Evolutionary conservation across 768 basidiomycete genomes (phyloP), one percentile per base, ranked within the genome.

Genomic region (Suillus paluster): DNA sequence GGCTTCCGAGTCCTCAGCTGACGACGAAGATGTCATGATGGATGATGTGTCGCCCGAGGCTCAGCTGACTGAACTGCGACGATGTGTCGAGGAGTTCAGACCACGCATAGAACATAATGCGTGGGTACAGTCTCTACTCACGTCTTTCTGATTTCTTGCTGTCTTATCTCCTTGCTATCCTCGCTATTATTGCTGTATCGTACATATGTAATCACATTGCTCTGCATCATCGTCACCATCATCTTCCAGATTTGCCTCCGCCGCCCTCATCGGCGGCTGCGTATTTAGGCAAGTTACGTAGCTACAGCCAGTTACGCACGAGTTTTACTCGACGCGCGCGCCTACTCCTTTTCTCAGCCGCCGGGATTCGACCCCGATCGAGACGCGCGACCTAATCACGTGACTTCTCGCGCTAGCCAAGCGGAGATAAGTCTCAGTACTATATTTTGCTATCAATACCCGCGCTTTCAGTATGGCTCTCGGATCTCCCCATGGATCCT

Each of bases 71-170:
- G 77, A 77, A 49, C 70, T 99, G 60, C 84, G 83, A 66, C 77
- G 77, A 61, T 88, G 86, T 65, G 83, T 93, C 14, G 85, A 86
- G 17, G 77, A 84, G 65, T 91, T 87, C 74, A 84, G 80, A 64
- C 83, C 88, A 9, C 82, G 81, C 57, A 86, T 98, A 48, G 90
- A 95, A 69, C 80, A 75, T 30, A 98, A 95, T 67, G 71, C 82
- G 2, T 98, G 95, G 95, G 76, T 91, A 55, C 83, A 85, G 68
- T 83, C 83, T 27, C 71, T 93, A 38, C 75, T 94, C 27, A 66
- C 70, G 1, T 75, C 79, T 9, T 60, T 82, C 36, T 82, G 65
- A 77, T 48, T 17, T 39, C 12, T 46, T 23, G 23, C 30, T 36
- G 25, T 52, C 12, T 17, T 44, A 12, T 36, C 9, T 49, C 36